These are phyloP conservation scores for Apiotrichum gamsii DNA, from an alignment of 1,284 basidiomycete genomes.

Conservation along the genomic window DNA sequence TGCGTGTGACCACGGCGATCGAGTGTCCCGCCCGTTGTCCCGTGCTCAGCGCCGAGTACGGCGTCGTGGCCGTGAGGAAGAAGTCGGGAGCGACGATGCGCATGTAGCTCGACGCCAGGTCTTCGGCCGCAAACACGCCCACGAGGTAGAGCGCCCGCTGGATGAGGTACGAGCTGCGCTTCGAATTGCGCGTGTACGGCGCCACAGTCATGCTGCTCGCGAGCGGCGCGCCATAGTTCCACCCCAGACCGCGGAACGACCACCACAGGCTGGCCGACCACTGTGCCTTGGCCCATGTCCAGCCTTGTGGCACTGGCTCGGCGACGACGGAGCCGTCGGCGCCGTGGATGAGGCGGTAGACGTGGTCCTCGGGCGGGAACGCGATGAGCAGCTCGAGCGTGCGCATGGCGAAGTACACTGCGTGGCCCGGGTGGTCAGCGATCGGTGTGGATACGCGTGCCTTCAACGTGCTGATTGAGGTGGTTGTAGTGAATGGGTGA, in stretches of 20 bases:
- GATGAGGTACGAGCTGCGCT: conserved; percentile 18
- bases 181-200: conserved; percentile 27
- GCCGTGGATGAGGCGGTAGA: conserved; percentile 20
- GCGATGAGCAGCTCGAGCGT: conserved; percentile 30
- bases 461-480: background rate
- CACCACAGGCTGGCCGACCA: conserved; percentile 34
- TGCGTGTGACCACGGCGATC: conserved; percentile 21
- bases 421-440: background rate
- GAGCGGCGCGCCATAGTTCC: conserved; percentile 33
- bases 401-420: conserved; percentile 16
- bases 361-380: conserved; percentile 33
- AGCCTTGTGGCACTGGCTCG: conserved; percentile 32
- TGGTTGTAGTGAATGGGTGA: too few species aligned
- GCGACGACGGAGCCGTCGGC: conserved; percentile 10
- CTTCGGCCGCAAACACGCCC: conserved; percentile 14
- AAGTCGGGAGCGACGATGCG: conserved; percentile 18
- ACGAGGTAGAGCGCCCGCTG: conserved; percentile 8
- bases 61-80: conserved; percentile 23
- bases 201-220: conserved; percentile 15
- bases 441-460: too few species aligned
- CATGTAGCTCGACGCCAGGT: conserved; percentile 25
- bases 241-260: conserved; percentile 39
- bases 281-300: conserved; percentile 32
- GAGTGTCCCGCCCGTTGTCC: conserved; percentile 23
- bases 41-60: conserved; percentile 19